Conservation (phyloP, 805 yeast genomes). For the Jamesozyma lodderae region DNA sequence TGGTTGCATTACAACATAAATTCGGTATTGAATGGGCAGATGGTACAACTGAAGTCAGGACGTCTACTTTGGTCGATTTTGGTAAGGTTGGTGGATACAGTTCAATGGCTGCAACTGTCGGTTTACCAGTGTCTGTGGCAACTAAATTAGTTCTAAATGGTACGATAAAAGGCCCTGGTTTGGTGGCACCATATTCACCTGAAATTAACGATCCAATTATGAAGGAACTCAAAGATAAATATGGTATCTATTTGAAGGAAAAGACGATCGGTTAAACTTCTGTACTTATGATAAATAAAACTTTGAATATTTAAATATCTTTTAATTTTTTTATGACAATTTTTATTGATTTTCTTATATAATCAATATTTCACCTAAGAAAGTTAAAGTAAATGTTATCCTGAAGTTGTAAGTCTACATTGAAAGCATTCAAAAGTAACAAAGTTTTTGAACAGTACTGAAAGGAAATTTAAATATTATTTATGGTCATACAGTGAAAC, state of each 20-base stretch:
- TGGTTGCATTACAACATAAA: conserved; percentile 93
- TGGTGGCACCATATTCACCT: conserved; percentile 87
- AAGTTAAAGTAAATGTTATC: too few species aligned
- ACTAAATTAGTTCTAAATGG: conserved; percentile 79
- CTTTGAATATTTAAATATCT: too few species aligned
- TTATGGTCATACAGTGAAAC: too few species aligned
- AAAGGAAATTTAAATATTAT: too few species aligned
- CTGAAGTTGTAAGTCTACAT: too few species aligned
- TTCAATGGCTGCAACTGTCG: conserved; percentile 97
- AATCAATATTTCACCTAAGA: too few species aligned
- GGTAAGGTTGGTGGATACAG: conserved; percentile 87
- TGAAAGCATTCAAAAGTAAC: too few species aligned
- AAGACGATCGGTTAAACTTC: conserved; percentile 53
- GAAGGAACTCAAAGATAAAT: conserved; percentile 82
- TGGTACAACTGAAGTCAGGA: conserved; percentile 83
- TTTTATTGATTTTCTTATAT: too few species aligned
- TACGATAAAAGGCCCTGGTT: conserved; percentile 65
- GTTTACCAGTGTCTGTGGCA: conserved; percentile 98
- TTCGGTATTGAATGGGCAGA: conserved; percentile 96
- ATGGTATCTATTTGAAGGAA: conserved; percentile 80
- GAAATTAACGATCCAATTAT: conserved; percentile 86
- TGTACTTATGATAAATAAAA: too few species aligned
- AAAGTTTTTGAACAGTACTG: too few species aligned
- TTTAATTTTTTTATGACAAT: too few species aligned
- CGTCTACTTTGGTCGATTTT: conserved; percentile 89